Evolutionary conservation across 2,329 filamentous ascomycete genomes (phyloP).

Genomic region (Periconia digitata): DNA sequence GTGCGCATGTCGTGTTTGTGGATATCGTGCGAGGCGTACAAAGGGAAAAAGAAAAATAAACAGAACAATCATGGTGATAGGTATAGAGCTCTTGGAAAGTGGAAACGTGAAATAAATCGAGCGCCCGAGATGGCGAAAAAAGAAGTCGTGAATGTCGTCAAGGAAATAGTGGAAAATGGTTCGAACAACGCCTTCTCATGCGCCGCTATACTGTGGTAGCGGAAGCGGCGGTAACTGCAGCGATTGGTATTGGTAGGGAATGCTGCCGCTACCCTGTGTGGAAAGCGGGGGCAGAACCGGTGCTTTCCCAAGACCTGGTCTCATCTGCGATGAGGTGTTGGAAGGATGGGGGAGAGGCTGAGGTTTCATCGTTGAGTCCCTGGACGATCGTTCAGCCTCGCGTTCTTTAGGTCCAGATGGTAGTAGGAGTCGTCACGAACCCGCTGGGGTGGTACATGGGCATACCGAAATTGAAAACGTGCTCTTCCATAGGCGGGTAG

Average conservation of each 20-base stretch:
- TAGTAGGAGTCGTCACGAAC: slow-evolving; percentile 44
- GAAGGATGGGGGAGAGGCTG: slow-evolving; percentile 23
- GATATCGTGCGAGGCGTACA: background rate
- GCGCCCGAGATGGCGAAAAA: background rate
- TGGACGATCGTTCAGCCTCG: slow-evolving; percentile 46
- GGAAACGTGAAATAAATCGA: background rate
- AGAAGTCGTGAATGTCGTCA: background rate
- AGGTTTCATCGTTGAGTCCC: slow-evolving; percentile 35
- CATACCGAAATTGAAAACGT: slow-evolving; percentile 45
- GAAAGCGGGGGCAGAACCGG: slow-evolving; percentile 4
- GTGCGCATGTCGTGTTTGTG: background rate
- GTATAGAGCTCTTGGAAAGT: background rate
- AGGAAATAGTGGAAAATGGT: background rate
- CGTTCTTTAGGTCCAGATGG: slow-evolving; percentile 46
- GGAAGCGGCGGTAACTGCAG: slow-evolving; percentile 2
- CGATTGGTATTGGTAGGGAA: background rate
- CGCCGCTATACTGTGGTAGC: slow-evolving; percentile 1
- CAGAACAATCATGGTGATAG: background rate
- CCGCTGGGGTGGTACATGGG: slow-evolving; percentile 43
- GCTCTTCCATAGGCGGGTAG: slow-evolving; percentile 42
- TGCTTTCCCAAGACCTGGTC: slow-evolving; percentile 3
- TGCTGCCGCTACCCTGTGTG: background rate
- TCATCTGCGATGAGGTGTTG: background rate
- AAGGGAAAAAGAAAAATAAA: background rate
- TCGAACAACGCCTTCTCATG: background rate